A percentile compares a stretch with the other conserved stretches of the same genome.
phyloP scores from a whole-genome alignment of 1,139 yeast species.

The Zhuliangozyma blackwelliae region DNA sequence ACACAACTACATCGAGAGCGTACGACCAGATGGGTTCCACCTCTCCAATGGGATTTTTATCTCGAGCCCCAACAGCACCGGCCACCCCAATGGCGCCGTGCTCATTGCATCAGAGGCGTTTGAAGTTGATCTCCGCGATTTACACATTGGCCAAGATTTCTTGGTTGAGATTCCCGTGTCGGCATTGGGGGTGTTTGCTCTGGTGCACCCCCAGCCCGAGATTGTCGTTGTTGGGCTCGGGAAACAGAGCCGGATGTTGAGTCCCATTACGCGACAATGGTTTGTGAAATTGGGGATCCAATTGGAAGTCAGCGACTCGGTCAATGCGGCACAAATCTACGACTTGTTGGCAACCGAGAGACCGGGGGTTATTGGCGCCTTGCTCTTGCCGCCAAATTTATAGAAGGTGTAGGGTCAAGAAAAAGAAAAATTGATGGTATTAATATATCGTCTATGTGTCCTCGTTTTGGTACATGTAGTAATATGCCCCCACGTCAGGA shows the following conservation, averaged over 20 bases:
- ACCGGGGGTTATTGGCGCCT: slow-evolving; percentile 65
- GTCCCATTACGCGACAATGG: slow-evolving; percentile 46
- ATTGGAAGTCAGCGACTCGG: slow-evolving; percentile 63
- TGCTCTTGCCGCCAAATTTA: slow-evolving; percentile 66
- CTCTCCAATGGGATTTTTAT: slow-evolving; percentile 34
- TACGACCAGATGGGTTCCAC: slow-evolving; percentile 38
- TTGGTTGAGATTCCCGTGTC: slow-evolving; percentile 36
- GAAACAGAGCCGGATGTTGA: slow-evolving; percentile 55
- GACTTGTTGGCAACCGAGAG: slow-evolving; percentile 79
- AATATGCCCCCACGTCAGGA: neutral
- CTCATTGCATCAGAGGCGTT: slow-evolving; percentile 60
- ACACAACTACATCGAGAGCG: slow-evolving; percentile 41
- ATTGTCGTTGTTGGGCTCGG: slow-evolving; percentile 71
- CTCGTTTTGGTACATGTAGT: neutral
- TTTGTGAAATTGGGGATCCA: slow-evolving; percentile 61
- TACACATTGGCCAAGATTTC: slow-evolving; percentile 38
- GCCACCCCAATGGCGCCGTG: slow-evolving; percentile 50
- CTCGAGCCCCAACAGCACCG: slow-evolving; percentile 44
- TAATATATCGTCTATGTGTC: neutral
- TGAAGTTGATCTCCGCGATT: slow-evolving; percentile 47
- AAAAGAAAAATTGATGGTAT: neutral
- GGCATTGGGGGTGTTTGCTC: slow-evolving; percentile 46
- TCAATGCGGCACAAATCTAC: slow-evolving; percentile 65
- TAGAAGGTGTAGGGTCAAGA: slow-evolving; percentile 24
- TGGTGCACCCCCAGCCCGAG: slow-evolving; percentile 76